Conservation (phyloP, 176 grass and related monocot genomes). For the Zea luxurians region DNA sequence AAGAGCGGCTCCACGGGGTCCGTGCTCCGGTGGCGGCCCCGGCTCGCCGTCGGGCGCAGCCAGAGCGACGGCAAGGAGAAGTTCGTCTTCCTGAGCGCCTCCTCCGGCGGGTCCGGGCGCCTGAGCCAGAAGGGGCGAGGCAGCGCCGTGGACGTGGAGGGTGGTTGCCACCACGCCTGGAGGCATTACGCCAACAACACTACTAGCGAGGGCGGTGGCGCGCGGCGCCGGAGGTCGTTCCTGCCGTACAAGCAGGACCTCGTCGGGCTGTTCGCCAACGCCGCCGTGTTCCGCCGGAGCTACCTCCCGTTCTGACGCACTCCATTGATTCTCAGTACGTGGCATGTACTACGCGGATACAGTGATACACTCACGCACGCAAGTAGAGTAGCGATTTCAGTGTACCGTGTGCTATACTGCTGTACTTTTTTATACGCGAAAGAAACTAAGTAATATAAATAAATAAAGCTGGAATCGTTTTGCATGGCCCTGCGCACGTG, state of each 20-base stretch:
- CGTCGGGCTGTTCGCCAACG: conserved; percentile 62
- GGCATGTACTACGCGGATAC: neutral
- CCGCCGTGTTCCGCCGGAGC: conserved; percentile 52
- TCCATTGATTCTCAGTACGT: no score
- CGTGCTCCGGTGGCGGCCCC: conserved; percentile 67
- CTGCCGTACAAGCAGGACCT: conserved; percentile 83
- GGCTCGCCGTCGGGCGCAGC: conserved; percentile 60
- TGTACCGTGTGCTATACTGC: neutral
- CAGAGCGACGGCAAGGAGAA: conserved; percentile 97
- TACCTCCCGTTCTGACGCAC: conserved; percentile 55
- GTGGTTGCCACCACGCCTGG: conserved; percentile 19
- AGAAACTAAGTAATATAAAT: no score
- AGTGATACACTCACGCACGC: neutral
- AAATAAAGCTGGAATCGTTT: no score
- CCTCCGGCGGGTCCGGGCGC: neutral
- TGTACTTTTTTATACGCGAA: neutral
- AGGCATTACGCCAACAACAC: conserved; percentile 35
- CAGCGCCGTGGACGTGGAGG: neutral
- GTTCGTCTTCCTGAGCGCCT: conserved; percentile 69
- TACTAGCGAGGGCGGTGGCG: conserved; percentile 5
- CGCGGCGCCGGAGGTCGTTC: conserved; percentile 51
- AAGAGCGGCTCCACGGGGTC: conserved; percentile 91
- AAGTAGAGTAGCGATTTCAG: neutral
- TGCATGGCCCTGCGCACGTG: no score
- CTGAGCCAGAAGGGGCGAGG: neutral